Percentiles rank a stretch among this genome's conserved stretches.
These are phyloP conservation scores for Puccinia brachypodii DNA, from an alignment of 1,284 basidiomycete genomes.

Conservation along the genomic window DNA sequence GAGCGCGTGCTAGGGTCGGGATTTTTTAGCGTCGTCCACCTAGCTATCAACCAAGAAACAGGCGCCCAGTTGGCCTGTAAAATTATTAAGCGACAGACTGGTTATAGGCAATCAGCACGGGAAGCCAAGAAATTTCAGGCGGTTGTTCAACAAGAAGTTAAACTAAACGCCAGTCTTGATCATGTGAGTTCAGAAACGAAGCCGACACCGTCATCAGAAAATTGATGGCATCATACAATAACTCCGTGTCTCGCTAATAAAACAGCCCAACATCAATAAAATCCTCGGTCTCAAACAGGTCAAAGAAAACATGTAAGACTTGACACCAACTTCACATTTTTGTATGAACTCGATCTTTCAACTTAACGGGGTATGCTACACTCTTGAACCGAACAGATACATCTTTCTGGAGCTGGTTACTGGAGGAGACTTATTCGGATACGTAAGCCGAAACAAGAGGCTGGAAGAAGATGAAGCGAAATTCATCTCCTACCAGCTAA, in stretches of 20 bases:
- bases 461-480: slow-evolving; percentile 26
- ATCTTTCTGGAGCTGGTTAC: slow-evolving; percentile 46
- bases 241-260: neutral
- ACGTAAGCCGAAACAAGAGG: slow-evolving; percentile 36
- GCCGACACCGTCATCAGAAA: neutral
- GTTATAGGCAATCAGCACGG: neutral
- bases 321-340: neutral
- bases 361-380: neutral
- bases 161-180: slow-evolving; percentile 43
- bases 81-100: slow-evolving; percentile 15
- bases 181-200: slow-evolving; percentile 27
- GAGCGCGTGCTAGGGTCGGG: slow-evolving; percentile 42
- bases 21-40: slow-evolving; percentile 46
- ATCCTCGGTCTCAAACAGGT: slow-evolving; percentile 41
- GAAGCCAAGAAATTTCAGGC: slow-evolving; percentile 26
- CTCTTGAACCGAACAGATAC: slow-evolving; percentile 11
- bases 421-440: slow-evolving; percentile 46
- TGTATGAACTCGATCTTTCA: neutral
- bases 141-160: slow-evolving; percentile 33
- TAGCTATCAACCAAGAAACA: slow-evolving; percentile 25
- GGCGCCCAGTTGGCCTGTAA: slow-evolving; percentile 41
- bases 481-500: slow-evolving; percentile 43
- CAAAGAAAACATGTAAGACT: slow-evolving; percentile 35
- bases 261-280: slow-evolving; percentile 45
- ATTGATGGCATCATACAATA: neutral